These are phyloP conservation scores for Hylodesmum podocarpum DNA, from an alignment of 306 rosid genomes.

Conservation along the genomic window DNA sequence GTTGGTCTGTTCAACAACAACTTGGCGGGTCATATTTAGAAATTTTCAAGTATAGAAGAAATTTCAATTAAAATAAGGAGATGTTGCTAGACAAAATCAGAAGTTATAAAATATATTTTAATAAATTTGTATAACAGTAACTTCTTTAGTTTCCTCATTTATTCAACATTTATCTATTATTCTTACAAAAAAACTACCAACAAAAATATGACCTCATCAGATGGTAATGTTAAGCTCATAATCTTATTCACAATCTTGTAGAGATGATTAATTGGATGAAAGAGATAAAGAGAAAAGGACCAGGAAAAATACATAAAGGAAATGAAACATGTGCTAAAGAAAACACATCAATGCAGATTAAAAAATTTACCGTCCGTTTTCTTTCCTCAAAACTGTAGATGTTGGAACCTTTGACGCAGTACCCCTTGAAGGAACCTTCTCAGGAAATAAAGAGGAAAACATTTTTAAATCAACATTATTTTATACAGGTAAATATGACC, in stretches of 20 bases:
- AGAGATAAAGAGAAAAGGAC: neutral
- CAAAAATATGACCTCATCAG: neutral
- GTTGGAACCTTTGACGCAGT: slow-evolving; percentile 56
- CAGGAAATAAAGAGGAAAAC: slow-evolving; percentile 11
- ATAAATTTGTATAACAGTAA: neutral
- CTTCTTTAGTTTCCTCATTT: neutral
- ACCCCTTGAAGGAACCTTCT: slow-evolving; percentile 59
- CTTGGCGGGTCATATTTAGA: slow-evolving; percentile 26
- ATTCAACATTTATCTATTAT: too few species aligned
- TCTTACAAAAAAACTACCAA: neutral
- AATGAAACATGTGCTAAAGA: neutral
- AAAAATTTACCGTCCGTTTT: slow-evolving; percentile 65
- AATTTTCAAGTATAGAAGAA: neutral
- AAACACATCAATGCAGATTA: slow-evolving; percentile 10
- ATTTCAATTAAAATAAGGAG: neutral
- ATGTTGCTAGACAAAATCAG: neutral
- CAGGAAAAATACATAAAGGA: neutral
- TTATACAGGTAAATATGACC: neutral
- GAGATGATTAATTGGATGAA: slow-evolving; percentile 4
- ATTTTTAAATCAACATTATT: slow-evolving; percentile 10
- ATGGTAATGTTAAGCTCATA: slow-evolving; percentile 6
- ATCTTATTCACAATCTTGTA: slow-evolving; percentile 9
- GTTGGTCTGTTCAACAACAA: slow-evolving; percentile 47
- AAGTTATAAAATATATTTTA: neutral
- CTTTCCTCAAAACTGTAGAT: slow-evolving; percentile 50